Percentiles rank a stretch among this genome's conserved stretches.
These are phyloP conservation scores for Penicillium sp. DNA, from an alignment of 2,329 filamentous ascomycete genomes.

Conservation along the genomic window DNA sequence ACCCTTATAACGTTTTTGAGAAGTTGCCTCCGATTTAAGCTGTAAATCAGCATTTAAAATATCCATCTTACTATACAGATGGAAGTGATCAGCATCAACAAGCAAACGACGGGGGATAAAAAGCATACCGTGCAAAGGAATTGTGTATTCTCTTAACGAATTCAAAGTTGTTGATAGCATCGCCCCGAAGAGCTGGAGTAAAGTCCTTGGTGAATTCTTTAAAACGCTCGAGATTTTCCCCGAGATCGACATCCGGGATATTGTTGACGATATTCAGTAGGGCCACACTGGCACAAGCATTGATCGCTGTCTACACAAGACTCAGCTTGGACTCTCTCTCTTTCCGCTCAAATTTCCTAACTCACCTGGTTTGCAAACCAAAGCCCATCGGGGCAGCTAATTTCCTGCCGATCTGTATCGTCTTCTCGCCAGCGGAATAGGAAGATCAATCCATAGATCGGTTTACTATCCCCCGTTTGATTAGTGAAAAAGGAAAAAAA, in stretches of 20 bases:
- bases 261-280: conserved; percentile 95
- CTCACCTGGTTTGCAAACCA: conserved; percentile 92
- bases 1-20: conserved; percentile 38
- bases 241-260: conserved; percentile 64
- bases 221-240: conserved; percentile 69
- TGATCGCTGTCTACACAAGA: conserved; percentile 67
- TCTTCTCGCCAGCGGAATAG: conserved; percentile 72
- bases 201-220: conserved; percentile 70
- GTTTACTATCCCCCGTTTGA: conserved; percentile 53
- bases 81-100: neutral
- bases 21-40: conserved; percentile 51
- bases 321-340: neutral
- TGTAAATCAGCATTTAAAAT: conserved; percentile 70
- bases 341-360: neutral
- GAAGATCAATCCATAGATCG: conserved; percentile 84
- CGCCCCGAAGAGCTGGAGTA: conserved; percentile 71
- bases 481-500: neutral
- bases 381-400: conserved; percentile 62
- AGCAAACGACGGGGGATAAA: neutral
- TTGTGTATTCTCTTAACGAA: conserved; percentile 85
- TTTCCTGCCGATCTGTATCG: conserved; percentile 53
- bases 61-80: conserved; percentile 65
- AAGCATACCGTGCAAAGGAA: conserved; percentile 69
- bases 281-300: conserved; percentile 90
- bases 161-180: conserved; percentile 70